Evolutionary conservation across 1,284 basidiomycete genomes (phyloP).

Genomic region (Marasmius tenuissimus): DNA sequence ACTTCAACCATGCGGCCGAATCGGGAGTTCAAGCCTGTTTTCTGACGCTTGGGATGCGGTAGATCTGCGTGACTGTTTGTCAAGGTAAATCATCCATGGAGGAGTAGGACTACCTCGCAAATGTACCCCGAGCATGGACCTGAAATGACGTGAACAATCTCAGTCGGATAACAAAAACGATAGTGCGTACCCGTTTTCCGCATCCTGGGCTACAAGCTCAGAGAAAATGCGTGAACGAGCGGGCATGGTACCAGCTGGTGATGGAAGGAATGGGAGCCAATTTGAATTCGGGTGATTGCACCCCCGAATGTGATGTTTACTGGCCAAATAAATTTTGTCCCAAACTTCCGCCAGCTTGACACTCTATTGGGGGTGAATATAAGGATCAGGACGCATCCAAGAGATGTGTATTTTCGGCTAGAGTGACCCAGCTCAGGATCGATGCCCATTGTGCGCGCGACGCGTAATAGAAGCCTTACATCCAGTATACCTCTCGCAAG

Average conservation of each 20-base stretch:
- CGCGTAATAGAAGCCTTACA: no score
- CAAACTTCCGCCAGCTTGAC: no score
- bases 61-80: background rate
- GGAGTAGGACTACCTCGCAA: background rate
- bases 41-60: slow-evolving; percentile 42
- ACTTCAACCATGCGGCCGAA: slow-evolving; percentile 67
- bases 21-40: slow-evolving; percentile 53
- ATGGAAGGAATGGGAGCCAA: no score
- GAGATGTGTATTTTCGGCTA: no score
- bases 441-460: no score
- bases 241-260: slow-evolving; percentile 4
- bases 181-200: slow-evolving; percentile 5
- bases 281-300: no score
- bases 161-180: background rate
- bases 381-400: no score
- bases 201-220: slow-evolving; percentile 11
- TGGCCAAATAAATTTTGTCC: no score
- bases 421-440: no score
- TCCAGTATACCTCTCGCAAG: no score
- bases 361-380: no score
- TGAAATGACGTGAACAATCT: background rate
- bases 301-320: no score
- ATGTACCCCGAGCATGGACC: background rate
- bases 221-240: slow-evolving; percentile 10
- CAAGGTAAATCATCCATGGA: background rate